Percentiles rank a stretch among this genome's conserved stretches.
Conservation (phyloP, 2,329 filamentous ascomycete species). For the Xylariaceae sp. region DNA sequence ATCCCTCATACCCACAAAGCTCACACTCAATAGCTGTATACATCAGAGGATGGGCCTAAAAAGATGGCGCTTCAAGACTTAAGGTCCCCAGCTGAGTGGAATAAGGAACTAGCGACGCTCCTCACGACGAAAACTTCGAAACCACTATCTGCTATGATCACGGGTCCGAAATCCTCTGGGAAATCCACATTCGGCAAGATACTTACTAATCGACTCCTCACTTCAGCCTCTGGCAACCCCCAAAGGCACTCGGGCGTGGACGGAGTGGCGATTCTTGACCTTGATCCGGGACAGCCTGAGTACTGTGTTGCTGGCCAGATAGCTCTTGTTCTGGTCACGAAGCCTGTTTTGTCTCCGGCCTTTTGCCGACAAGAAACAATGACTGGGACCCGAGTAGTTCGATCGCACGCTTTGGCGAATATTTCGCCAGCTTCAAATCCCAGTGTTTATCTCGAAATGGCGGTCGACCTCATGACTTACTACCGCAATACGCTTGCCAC, state of each 20-base stretch:
- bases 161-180: constrained; percentile 67
- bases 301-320: constrained; percentile 67
- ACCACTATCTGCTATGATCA: constrained; percentile 51
- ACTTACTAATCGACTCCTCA: constrained; percentile 64
- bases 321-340: constrained; percentile 58
- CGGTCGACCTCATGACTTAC: constrained; percentile 56
- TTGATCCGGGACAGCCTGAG: constrained; percentile 76
- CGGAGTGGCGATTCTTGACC: constrained; percentile 60
- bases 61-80: constrained; percentile 50
- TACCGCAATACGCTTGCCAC: constrained; percentile 47
- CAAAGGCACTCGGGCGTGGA: constrained; percentile 17
- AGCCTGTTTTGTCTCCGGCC: constrained; percentile 61
- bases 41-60: constrained; percentile 49
- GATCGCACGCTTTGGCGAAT: constrained; percentile 64
- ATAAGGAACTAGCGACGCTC: constrained; percentile 52
- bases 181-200: constrained; percentile 72
- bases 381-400: constrained; percentile 41
- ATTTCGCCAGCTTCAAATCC: constrained; percentile 63
- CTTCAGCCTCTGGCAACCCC: constrained; percentile 31
- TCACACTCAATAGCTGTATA: constrained; percentile 43
- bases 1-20: no score
- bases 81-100: constrained; percentile 56
- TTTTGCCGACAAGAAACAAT: constrained; percentile 55
- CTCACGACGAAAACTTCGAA: constrained; percentile 33
- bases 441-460: constrained; percentile 62